A percentile compares a stretch with the other conserved stretches of the same genome.
phyloP scores from a whole-genome alignment of 345 rosid species.

The Euphorbia lathyris region DNA sequence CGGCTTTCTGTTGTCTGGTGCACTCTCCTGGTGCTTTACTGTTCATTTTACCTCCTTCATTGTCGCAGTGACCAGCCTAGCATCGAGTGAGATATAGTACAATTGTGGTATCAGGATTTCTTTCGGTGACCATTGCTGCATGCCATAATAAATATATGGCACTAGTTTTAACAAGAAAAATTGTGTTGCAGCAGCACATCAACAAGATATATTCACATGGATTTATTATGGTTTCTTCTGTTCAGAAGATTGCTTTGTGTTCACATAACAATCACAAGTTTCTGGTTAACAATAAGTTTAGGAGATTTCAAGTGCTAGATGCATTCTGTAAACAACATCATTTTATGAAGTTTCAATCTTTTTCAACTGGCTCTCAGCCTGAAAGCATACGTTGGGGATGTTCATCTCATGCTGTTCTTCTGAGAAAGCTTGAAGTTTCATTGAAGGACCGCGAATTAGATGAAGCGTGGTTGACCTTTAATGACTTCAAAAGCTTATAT shows the following conservation, averaged over 20 bases:
- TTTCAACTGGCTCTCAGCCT: conserved; percentile 18
- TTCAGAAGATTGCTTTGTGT: conserved; percentile 7
- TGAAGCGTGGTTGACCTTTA: conserved; percentile 69
- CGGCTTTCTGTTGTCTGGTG: no score
- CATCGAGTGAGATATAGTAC: neutral
- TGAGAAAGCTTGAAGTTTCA: conserved; percentile 58
- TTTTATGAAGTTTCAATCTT: neutral
- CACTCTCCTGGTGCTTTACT: neutral
- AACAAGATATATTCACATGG: conserved; percentile 1
- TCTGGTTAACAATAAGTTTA: neutral
- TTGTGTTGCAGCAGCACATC: neutral
- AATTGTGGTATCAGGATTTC: neutral
- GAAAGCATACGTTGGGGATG: conserved; percentile 45
- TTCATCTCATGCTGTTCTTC: conserved; percentile 44
- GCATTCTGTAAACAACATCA: neutral
- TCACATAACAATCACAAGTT: neutral
- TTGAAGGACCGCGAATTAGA: conserved; percentile 39
- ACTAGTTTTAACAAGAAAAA: conserved; percentile 11
- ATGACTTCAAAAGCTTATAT: conserved; percentile 52
- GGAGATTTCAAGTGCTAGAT: conserved; percentile 7
- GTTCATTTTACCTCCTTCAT: neutral
- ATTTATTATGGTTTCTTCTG: neutral
- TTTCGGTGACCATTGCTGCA: neutral
- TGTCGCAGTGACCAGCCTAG: neutral
- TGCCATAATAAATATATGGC: conserved; percentile 13